Conservation (phyloP, 164 flowering plant genomes). For the Cinnamomum micranthum region DNA sequence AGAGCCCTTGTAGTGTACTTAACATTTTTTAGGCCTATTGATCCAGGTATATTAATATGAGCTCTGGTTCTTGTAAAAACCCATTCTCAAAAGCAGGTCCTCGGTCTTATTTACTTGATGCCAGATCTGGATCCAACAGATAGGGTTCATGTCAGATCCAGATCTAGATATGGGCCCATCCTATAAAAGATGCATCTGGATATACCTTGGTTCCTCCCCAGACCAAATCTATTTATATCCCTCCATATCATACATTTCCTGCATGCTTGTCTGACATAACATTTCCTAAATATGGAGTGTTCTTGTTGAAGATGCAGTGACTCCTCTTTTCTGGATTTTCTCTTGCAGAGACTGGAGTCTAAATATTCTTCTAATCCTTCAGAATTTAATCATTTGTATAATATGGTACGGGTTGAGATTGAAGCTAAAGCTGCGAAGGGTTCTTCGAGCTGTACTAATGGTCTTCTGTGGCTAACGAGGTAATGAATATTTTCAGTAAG, state of each 20-base stretch:
- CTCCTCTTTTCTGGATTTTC: conserved; percentile 1
- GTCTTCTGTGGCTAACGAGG: conserved; percentile 98
- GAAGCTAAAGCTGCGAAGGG: conserved; percentile 71
- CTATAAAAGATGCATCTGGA: too few species aligned
- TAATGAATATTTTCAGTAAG: conserved; percentile 21
- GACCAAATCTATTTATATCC: not conserved
- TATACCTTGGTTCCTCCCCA: too few species aligned
- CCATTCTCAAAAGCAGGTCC: too few species aligned
- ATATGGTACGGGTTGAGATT: conserved; percentile 65
- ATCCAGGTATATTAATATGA: too few species aligned
- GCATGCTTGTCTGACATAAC: not conserved
- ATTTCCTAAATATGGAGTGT: not conserved
- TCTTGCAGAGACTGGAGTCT: conserved; percentile 74
- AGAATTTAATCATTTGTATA: conserved; percentile 57
- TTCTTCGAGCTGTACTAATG: conserved; percentile 95
- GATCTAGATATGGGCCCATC: too few species aligned
- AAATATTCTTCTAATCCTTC: conserved; percentile 60
- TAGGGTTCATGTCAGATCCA: too few species aligned
- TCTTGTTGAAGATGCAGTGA: not conserved
- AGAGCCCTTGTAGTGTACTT: too few species aligned
- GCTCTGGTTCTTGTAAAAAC: too few species aligned
- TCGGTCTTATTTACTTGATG: too few species aligned
- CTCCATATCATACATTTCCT: not conserved
- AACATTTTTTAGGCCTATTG: too few species aligned
- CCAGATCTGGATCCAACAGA: too few species aligned